A percentile compares a stretch with the other conserved stretches of the same genome.
These are phyloP conservation scores for Aspergillus sp. DNA, from an alignment of 2,329 filamentous ascomycete species.

Conservation along the genomic window DNA sequence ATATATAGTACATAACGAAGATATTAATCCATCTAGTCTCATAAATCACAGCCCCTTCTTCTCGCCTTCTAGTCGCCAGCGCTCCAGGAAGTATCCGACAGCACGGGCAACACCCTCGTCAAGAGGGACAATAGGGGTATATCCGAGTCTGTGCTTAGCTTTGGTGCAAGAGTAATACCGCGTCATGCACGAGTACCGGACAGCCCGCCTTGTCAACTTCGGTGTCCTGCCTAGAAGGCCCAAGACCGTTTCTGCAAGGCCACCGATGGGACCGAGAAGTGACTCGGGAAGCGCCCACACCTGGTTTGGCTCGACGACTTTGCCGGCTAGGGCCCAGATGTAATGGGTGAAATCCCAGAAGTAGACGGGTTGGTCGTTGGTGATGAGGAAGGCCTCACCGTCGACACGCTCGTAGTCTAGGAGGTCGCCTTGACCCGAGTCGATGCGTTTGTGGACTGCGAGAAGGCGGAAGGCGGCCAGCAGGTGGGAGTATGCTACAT, in stretches of 20 bases:
- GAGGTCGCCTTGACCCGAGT: slow-evolving; percentile 56
- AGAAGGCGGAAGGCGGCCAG: slow-evolving; percentile 75
- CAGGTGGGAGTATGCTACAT: slow-evolving; percentile 75
- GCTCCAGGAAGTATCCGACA: slow-evolving; percentile 43
- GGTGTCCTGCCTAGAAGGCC: slow-evolving; percentile 47
- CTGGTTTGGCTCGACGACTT: slow-evolving; percentile 43
- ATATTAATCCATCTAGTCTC: background rate
- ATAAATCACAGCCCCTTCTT: slow-evolving; percentile 43
- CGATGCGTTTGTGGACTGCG: slow-evolving; percentile 49
- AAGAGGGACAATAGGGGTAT: slow-evolving; percentile 44
- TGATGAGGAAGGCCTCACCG: slow-evolving; percentile 86
- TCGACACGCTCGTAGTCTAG: slow-evolving; percentile 73
- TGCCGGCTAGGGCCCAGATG: slow-evolving; percentile 63
- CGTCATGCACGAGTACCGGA: slow-evolving; percentile 51
- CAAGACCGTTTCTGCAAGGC: slow-evolving; percentile 42
- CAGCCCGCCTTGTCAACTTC: slow-evolving; percentile 44
- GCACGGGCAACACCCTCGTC: slow-evolving; percentile 49
- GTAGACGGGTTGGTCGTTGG: slow-evolving; percentile 83
- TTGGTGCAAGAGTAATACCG: slow-evolving; percentile 50
- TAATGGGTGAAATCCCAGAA: slow-evolving; percentile 86
- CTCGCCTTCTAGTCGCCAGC: slow-evolving; percentile 30
- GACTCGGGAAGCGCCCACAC: slow-evolving; percentile 44
- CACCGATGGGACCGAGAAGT: slow-evolving; percentile 41
- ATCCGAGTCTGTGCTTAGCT: slow-evolving; percentile 47
- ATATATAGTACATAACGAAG: background rate